Base-by-base conservation (phyloP, 495 filamentous ascomycete genomes). In the Oidiodendron maius region DNA sequence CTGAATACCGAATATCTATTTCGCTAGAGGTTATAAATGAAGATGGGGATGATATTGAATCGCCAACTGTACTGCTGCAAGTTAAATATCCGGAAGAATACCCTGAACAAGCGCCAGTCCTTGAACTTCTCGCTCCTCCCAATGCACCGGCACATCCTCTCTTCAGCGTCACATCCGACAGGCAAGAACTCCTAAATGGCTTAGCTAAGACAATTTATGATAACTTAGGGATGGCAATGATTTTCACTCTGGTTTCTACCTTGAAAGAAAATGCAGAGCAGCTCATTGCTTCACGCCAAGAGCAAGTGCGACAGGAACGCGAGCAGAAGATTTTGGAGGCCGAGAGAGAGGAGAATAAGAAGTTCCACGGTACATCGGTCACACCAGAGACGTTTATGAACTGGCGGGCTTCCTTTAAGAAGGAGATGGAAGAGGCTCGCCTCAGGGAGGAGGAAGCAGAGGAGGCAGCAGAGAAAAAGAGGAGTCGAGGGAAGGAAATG, bases 201-300 rank as follows among this genome's bases (percentile, higher is more conserved):
- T 72, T 97, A 13, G 61, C 80, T 35, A 71, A 77, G 2, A 82
- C 81, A 0, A 83, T 96, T 24, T 78, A 86, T 50, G 93, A 97
- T 65, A 97, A 90, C 51, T 62, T 97, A 28, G 93, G 93, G 24
- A 96, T 95, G 81, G 86, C 89, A n/a, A 99, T 99, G 93, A 75
- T 99, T 0, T 99, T 96, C 67, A 89, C 91, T 0, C 70, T 99
- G 15, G 81, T 90, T 24, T 86, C 82, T 32, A 80, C 86, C 2
- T 66, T 99, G 45, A 97, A 96, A 60, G 93, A 99, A 48, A 71
- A 73, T 28, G 89, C 88, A 4, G 93, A 99, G 69, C 71, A 77
- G 45, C 71, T 99, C 18, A 80, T 96, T 57, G 51, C 63, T 2
- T 80, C 87, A 39, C 81, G 94, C 18, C 74, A 80, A 40, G 77